phyloP scores from a whole-genome alignment of 495 filamentous ascomycete species.

The Penicillium soppii region DNA sequence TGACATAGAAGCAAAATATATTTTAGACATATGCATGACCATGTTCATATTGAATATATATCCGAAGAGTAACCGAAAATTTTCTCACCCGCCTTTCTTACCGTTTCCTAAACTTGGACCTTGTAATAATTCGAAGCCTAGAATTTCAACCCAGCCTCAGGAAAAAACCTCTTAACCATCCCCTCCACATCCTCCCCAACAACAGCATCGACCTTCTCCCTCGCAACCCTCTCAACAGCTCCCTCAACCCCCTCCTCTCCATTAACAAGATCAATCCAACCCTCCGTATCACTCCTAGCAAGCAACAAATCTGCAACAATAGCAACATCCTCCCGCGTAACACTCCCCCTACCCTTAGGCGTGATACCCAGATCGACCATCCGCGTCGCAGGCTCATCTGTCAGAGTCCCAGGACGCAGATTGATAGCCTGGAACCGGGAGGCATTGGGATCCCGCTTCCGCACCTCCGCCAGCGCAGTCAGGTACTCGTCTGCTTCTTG shows the following conservation, averaged over 20 bases:
- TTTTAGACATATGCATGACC: neutral
- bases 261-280: conserved; percentile 60
- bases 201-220: conserved; percentile 60
- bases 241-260: conserved; percentile 57
- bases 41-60: neutral
- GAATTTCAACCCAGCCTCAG: neutral
- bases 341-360: conserved; percentile 44
- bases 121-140: neutral
- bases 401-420: conserved; percentile 67
- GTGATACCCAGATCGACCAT: conserved; percentile 67
- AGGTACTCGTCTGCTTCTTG: conserved; percentile 72
- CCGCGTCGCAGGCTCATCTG: conserved; percentile 54
- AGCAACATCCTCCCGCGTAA: conserved; percentile 70
- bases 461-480: conserved; percentile 53
- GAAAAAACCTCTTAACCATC: conserved; percentile 44
- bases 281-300: conserved; percentile 56
- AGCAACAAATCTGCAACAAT: conserved; percentile 64
- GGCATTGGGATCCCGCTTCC: conserved; percentile 40
- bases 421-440: conserved; percentile 60
- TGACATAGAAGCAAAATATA: neutral
- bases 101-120: neutral
- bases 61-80: neutral
- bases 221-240: conserved; percentile 65
- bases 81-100: neutral
- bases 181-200: conserved; percentile 64